Evolutionary conservation across 176 grass and related monocot species (phyloP).

Genomic region (Phoenix roebelenii): DNA sequence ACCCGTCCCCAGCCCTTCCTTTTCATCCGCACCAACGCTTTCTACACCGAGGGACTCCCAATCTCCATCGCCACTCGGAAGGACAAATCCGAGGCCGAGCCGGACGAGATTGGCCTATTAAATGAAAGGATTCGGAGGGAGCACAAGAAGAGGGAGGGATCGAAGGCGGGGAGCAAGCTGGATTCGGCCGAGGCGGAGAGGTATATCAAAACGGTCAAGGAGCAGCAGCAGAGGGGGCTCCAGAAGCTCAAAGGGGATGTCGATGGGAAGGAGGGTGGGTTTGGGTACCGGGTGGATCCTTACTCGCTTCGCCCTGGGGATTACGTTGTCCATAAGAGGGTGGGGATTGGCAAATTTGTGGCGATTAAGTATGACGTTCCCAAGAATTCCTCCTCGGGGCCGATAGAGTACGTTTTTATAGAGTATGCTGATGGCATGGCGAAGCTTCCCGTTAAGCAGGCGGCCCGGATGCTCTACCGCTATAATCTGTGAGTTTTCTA

Average conservation of each 20-base stretch:
- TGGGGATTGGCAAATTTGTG: conserved; percentile 81
- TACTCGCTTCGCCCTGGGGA: conserved; percentile 60
- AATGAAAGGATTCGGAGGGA: conserved; percentile 54
- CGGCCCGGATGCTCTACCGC: conserved; percentile 72
- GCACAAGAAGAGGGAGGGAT: conserved; percentile 28
- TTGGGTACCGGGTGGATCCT: conserved; percentile 77
- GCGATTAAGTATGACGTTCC: conserved; percentile 45
- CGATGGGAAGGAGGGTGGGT: conserved; percentile 25
- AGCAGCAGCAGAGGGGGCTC: conserved; percentile 15
- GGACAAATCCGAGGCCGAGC: conserved; percentile 11
- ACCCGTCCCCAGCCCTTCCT: conserved; percentile 4
- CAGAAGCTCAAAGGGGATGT: conserved; percentile 19
- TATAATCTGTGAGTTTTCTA: conserved; percentile 68
- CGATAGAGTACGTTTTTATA: conserved; percentile 67
- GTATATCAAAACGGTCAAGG: conserved; percentile 38
- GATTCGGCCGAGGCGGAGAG: conserved; percentile 54
- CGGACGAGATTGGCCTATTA: conserved; percentile 56
- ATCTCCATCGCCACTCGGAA: background rate
- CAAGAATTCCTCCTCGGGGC: conserved; percentile 33
- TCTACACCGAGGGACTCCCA: conserved; percentile 20
- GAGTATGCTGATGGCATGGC: conserved; percentile 90
- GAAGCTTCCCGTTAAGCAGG: conserved; percentile 80
- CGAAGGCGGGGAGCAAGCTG: conserved; percentile 8
- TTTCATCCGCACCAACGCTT: conserved; percentile 13
- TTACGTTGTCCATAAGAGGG: conserved; percentile 93